A percentile compares a stretch with the other conserved stretches of the same genome.
Conservation (phyloP, 2,329 filamentous ascomycete genomes). For the Penicillium sp. region DNA sequence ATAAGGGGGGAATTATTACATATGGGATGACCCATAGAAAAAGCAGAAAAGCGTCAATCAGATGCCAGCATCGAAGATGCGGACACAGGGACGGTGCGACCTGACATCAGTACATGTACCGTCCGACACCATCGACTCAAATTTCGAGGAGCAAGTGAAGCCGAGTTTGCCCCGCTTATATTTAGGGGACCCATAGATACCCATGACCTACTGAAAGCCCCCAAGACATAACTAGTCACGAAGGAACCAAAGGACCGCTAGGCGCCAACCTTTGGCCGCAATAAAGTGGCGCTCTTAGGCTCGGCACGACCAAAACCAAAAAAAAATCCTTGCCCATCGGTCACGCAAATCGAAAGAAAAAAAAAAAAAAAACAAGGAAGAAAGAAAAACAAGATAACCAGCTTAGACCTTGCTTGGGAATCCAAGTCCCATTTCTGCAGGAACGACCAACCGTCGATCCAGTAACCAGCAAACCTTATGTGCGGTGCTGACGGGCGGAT, state of each 20-base stretch:
- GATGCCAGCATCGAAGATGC: background rate
- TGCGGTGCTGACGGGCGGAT: background rate
- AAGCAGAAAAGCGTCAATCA: background rate
- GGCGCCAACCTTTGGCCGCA: background rate
- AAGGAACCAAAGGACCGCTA: background rate
- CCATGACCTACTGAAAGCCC: background rate
- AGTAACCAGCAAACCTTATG: slow-evolving; percentile 7
- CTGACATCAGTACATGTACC: background rate
- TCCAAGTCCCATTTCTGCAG: background rate
- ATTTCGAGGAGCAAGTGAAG: background rate
- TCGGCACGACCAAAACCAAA: background rate
- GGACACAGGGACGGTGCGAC: background rate
- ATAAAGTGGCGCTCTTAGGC: slow-evolving; percentile 1
- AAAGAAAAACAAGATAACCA: background rate
- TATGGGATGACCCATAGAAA: background rate
- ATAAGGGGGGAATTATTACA: background rate
- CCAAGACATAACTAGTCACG: background rate
- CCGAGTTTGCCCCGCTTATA: background rate
- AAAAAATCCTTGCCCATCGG: background rate
- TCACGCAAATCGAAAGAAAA: background rate
- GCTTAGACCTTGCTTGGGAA: background rate
- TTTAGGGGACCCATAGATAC: background rate
- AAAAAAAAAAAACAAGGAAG: background rate
- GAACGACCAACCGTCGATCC: slow-evolving; percentile 15
- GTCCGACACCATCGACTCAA: background rate